Evolutionary conservation across 2,329 filamentous ascomycete genomes (phyloP), one percentile per base, ranked within the genome.

Genomic region (Fusarium transvaalense): DNA sequence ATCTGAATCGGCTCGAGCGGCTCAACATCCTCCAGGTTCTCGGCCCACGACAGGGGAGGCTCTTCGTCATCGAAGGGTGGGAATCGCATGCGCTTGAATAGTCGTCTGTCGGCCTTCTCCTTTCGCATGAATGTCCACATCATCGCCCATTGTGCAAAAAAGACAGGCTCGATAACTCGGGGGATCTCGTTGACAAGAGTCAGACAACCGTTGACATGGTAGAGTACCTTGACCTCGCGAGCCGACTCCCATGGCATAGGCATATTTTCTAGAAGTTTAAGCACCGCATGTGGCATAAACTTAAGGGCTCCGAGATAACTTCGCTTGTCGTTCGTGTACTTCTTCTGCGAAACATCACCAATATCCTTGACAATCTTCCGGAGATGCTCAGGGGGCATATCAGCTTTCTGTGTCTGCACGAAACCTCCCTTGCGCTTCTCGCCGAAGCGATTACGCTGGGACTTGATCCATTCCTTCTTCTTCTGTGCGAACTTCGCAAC

Each of bases 61-160:
- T 99, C 96, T 82, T 99, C 96, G 76, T 99, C 97, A 73, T 99
- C 96, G 73, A 99, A 99, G 0, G 97, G 97, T 19, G 96, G 96
- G 75, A 99, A 99, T 73, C 97, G 90, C 96, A 99, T 99, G 69
- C 96, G 90, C 84, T 99, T 99, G 86, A 99, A 99, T 74, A 98
- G 89, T 76, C 95, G 85, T 79, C 96, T 86, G 76, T 99, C 96
- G 76, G 94, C 96, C 85, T 99, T 99, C 78, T 99, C 96, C 74
- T 97, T 92, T 74, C 96, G 90, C 96, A 99, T 99, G 43, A 92
- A 93, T 27, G 97, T 91, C 96, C 96, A 99, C 96, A 99, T 99
- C 56, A 95, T 97, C 14, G 96, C 96, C 96, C 96, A 99, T 79
- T 99, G 96, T 59, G 96, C 96, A 78, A 97, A 94, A 80, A 97